Evolutionary conservation across 371 early-diverging fungal species (phyloP).

Genomic region (Rhizopus stolonifer): DNA sequence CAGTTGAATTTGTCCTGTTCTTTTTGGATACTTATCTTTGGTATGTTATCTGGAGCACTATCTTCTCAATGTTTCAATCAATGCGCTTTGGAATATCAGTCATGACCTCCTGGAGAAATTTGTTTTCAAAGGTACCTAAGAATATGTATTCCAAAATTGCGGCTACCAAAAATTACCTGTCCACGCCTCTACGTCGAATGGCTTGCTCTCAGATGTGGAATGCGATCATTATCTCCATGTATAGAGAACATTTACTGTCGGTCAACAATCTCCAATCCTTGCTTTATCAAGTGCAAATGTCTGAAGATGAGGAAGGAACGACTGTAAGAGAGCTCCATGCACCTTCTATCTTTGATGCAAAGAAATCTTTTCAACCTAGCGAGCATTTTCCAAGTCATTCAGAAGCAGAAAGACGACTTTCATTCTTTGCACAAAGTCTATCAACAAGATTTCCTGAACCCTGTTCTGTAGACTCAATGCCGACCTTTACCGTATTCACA

Average conservation of each 20-base stretch:
- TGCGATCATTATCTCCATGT: conserved; percentile 85
- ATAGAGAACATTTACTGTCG: conserved; percentile 80
- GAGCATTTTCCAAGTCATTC: conserved; percentile 74
- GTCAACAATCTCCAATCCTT: conserved; percentile 73
- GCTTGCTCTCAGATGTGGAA: conserved; percentile 90
- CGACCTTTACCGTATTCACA: conserved; percentile 87
- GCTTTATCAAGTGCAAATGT: conserved; percentile 70
- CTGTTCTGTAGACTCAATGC: conserved; percentile 79
- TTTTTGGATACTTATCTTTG: conserved; percentile 91
- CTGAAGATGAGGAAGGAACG: conserved; percentile 22
- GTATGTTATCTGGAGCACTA: conserved; percentile 85
- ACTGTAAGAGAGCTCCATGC: conserved; percentile 58
- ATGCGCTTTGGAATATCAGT: conserved; percentile 82
- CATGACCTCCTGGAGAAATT: conserved; percentile 83
- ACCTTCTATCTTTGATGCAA: conserved; percentile 80
- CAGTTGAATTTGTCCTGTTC: conserved; percentile 74
- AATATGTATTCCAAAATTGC: conserved; percentile 77
- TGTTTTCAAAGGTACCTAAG: conserved; percentile 77
- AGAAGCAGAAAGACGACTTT: conserved; percentile 83
- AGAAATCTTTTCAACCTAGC: conserved; percentile 52
- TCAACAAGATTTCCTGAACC: conserved; percentile 81
- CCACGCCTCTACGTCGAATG: conserved; percentile 68
- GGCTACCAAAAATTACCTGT: conserved; percentile 64
- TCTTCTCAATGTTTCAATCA: conserved; percentile 77
- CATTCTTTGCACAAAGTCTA: conserved; percentile 88